Conservation (phyloP, 2,329 filamentous ascomycete genomes). For the Phaeosphaeriaceae sp. region DNA sequence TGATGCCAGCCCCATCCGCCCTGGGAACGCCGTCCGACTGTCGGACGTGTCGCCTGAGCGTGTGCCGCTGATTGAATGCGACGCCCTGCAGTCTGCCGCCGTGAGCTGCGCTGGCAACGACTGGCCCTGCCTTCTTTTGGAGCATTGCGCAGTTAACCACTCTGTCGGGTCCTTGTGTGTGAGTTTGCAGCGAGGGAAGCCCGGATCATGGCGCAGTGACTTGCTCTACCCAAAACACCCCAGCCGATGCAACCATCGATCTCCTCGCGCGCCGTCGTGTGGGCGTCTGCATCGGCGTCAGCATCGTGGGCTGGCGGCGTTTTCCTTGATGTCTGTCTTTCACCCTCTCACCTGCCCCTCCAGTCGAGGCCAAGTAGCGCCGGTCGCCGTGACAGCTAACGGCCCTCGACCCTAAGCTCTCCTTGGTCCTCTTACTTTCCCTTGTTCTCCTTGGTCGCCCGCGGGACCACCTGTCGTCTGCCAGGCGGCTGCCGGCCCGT, state of each 20-base stretch:
- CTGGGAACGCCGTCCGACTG: conserved; percentile 2
- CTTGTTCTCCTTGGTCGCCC: conserved; percentile 22
- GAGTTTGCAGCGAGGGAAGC: conserved; percentile 31
- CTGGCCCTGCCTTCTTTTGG: conserved; percentile 43
- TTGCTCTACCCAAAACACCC: conserved; percentile 28
- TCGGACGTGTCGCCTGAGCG: conserved; percentile 9
- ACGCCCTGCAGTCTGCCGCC: conserved; percentile 18
- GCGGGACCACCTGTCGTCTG: conserved; percentile 33
- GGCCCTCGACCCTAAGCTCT: conserved; percentile 27
- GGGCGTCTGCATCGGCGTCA: conserved; percentile 20
- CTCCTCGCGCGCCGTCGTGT: conserved; percentile 17
- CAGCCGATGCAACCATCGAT: conserved; percentile 37
- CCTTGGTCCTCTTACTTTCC: conserved; percentile 21
- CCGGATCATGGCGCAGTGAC: conserved; percentile 41
- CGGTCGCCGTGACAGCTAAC: conserved; percentile 46
- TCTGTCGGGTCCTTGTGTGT: conserved; percentile 38
- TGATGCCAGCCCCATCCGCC: not conserved
- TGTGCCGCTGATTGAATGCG: conserved; percentile 17
- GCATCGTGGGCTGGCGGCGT: not conserved
- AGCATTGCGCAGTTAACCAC: conserved; percentile 45
- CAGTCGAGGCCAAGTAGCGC: conserved; percentile 23
- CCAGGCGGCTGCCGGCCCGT: conserved; percentile 44
- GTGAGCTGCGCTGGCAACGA: conserved; percentile 10
- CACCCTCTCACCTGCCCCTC: conserved; percentile 13
- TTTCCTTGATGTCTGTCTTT: conserved; percentile 9